These are phyloP conservation scores for Sporothrix humicola DNA, from an alignment of 2,329 filamentous ascomycete species.

Conservation along the genomic window DNA sequence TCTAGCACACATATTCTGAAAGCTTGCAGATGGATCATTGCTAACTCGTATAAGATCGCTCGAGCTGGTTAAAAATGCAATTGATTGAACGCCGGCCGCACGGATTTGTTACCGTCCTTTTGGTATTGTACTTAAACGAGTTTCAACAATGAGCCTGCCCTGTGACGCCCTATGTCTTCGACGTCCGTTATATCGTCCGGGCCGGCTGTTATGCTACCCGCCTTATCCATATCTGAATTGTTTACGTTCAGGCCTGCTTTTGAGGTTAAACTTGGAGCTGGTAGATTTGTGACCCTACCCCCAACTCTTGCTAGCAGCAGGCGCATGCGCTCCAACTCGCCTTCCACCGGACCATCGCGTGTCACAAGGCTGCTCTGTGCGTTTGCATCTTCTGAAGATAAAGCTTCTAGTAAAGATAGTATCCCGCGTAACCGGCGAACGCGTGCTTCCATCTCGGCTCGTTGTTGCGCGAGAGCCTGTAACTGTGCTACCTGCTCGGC, in stretches of 20 bases:
- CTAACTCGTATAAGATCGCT: too few species aligned
- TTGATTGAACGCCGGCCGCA: too few species aligned
- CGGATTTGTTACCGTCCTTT: too few species aligned
- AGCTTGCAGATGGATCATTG: too few species aligned
- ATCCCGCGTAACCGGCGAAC: constrained; percentile 57
- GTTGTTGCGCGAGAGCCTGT: constrained; percentile 54
- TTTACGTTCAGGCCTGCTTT: neutral
- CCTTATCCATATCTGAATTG: neutral
- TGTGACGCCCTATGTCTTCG: constrained; percentile 49
- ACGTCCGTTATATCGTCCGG: constrained; percentile 37
- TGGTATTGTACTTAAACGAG: constrained; percentile 39
- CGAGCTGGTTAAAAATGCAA: too few species aligned
- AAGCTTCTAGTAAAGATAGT: constrained; percentile 57
- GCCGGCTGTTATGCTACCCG: constrained; percentile 13
- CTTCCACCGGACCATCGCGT: constrained; percentile 67
- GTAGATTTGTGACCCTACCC: constrained; percentile 55
- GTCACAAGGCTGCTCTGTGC: constrained; percentile 71
- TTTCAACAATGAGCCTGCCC: constrained; percentile 52
- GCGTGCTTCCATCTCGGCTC: constrained; percentile 45
- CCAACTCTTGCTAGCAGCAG: constrained; percentile 66
- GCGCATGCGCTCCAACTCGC: constrained; percentile 70
- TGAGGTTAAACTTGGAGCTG: neutral
- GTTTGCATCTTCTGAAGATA: constrained; percentile 41
- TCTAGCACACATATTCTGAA: too few species aligned
- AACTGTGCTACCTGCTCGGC: constrained; percentile 57